A percentile compares a stretch with the other conserved stretches of the same genome.
These are phyloP conservation scores for Prorocentrum cordatum DNA, from an alignment of 169 alveolate species.

Conservation along the genomic window DNA sequence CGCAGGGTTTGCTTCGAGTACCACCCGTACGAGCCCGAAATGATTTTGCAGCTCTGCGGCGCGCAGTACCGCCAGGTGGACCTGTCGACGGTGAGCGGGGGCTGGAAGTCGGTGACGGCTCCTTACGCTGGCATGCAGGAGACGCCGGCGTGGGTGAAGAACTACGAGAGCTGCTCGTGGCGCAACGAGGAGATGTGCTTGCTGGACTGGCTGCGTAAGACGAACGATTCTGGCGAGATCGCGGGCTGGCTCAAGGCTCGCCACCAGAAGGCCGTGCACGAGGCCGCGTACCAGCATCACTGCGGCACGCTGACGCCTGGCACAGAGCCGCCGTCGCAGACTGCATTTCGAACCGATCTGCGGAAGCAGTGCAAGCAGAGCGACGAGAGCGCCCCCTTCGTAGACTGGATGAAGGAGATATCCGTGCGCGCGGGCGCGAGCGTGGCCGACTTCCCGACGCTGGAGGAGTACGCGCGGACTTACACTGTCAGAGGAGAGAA, in stretches of 20 bases:
- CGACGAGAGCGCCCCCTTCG: too few relatives aligned
- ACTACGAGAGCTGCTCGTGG: background rate
- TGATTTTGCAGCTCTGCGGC: too few relatives aligned
- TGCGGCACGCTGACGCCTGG: too few relatives aligned
- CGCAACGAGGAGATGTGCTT: background rate
- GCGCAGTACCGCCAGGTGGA: too few relatives aligned
- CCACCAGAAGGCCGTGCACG: background rate
- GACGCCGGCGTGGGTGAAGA: background rate
- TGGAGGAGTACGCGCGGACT: background rate
- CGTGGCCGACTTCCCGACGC: background rate
- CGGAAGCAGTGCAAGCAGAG: too few relatives aligned
- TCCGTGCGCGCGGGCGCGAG: background rate
- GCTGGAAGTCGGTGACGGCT: too few relatives aligned
- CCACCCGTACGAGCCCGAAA: background rate
- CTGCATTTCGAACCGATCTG: too few relatives aligned
- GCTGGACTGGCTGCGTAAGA: conserved; percentile 9
- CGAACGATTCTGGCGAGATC: background rate
- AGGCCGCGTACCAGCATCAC: too few relatives aligned
- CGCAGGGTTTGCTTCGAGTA: background rate
- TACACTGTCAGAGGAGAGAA: background rate
- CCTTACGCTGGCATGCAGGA: too few relatives aligned
- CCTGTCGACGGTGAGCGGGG: too few relatives aligned
- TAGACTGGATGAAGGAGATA: too few relatives aligned
- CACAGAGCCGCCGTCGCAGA: too few relatives aligned
- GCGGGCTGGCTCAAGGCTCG: background rate